Conservation (phyloP, 345 rosid species). For the Linum trigynum region DNA sequence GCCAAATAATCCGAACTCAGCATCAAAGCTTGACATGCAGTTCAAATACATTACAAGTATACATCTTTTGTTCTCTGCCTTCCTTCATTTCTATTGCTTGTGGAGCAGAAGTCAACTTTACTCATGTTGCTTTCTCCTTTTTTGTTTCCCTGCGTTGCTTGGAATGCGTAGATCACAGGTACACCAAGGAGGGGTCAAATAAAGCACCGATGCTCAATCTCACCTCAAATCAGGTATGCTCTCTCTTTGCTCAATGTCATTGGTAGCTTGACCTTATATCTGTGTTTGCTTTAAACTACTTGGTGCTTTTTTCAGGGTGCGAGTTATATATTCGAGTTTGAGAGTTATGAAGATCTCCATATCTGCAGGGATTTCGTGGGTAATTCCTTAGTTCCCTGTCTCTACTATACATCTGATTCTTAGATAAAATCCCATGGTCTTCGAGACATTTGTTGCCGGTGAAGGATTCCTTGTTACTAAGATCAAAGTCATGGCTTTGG, state of each 20-base stretch:
- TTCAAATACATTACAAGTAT: slow-evolving; percentile 61
- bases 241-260: background rate
- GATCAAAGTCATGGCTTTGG: too few species aligned
- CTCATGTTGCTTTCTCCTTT: background rate
- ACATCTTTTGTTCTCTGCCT: background rate
- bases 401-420: background rate
- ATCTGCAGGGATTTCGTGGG: slow-evolving; percentile 76
- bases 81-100: background rate
- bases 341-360: slow-evolving; percentile 63
- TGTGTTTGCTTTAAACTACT: background rate
- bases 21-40: slow-evolving; percentile 55
- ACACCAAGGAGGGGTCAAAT: slow-evolving; percentile 70
- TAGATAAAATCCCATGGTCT: background rate
- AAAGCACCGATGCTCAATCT: slow-evolving; percentile 91
- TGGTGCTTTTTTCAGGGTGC: slow-evolving; percentile 40
- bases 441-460: too few species aligned
- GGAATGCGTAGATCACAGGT: slow-evolving; percentile 47
- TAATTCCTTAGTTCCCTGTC: slow-evolving; percentile 23
- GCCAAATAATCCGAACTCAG: slow-evolving; percentile 58
- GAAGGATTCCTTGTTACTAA: too few species aligned
- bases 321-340: slow-evolving; percentile 78
- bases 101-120: background rate
- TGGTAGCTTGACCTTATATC: background rate
- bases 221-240: slow-evolving; percentile 50
- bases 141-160: slow-evolving; percentile 5